Evolutionary conservation across 257 asterid genomes (phyloP).

Genomic region (Jasminum sambac): DNA sequence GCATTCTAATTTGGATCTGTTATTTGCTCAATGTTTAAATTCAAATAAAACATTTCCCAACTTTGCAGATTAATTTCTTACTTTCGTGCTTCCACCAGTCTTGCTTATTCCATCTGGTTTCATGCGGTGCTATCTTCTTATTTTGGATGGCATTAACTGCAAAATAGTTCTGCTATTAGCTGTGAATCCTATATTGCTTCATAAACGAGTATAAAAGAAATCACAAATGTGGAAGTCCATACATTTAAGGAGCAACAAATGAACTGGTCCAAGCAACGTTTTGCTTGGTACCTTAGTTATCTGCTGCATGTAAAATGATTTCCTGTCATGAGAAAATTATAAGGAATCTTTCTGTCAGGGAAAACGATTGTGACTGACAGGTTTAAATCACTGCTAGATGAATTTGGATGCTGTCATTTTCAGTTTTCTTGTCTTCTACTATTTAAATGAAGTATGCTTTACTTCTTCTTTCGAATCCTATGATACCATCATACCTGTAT

Average conservation of each 20-base stretch:
- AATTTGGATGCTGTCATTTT: constrained; percentile 7
- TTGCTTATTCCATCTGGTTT: background rate
- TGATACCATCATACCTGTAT: constrained; percentile 8
- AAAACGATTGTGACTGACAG: background rate
- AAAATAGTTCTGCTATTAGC: background rate
- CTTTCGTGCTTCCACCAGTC: background rate
- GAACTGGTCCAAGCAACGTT: background rate
- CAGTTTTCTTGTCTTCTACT: background rate
- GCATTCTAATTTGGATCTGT: constrained; percentile 2
- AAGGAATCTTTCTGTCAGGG: background rate
- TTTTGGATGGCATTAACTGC: background rate
- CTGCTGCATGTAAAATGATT: background rate
- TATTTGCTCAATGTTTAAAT: background rate
- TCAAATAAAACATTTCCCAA: background rate
- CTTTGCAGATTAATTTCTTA: background rate
- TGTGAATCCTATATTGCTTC: background rate
- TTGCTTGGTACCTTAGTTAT: background rate
- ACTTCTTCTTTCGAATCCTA: background rate
- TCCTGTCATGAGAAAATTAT: background rate
- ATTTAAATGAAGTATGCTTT: background rate
- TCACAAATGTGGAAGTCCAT: background rate
- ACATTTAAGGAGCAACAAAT: background rate
- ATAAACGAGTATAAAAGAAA: background rate
- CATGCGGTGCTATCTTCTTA: background rate
- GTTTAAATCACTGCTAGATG: background rate